Evolutionary conservation across 2,329 filamentous ascomycete species (phyloP), one percentile per base, ranked within the genome.

Genomic region (Emergomyces pasteurianus): DNA sequence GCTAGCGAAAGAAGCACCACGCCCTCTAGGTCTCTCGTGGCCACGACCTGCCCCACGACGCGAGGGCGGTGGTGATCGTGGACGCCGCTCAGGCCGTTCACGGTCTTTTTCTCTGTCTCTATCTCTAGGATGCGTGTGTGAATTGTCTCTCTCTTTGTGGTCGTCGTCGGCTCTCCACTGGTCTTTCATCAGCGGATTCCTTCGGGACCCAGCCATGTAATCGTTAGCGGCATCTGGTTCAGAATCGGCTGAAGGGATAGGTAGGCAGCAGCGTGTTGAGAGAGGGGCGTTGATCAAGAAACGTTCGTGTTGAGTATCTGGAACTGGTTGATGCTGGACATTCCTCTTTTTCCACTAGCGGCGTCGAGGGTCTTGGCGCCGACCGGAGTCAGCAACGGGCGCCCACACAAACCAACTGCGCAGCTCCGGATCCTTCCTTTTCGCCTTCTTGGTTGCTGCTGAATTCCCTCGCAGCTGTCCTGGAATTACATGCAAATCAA

Each of bases 201-300:
- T 74, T 73, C 72, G 74, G 70, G 76, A 77, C 71, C 75, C 75
- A 74, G 77, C 77, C 78, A 80, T 80, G 73, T 75, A 74, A 71
- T 69, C 68, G 69, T 69, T 70, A 70, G 67, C 75, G 67, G 72
- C 77, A 79, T 79, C 71, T 70, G 73, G 68, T 63, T 68, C 60
- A 42, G 36, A 59, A 59, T 59, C 58, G 58, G 58, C 49, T 59
- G 58, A 52, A 54, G 31, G 49, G 34, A 58, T 63, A 63, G 40
- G 59, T 58, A 47, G 31, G 52, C 42, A 62, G 60, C 55, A 34
- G 46, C 53, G 9, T 40, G 58, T 53, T 38, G 54, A 60, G 58
- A 60, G 56, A 21, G 43, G 58, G 56, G 52, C 58, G 58, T 61
- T 59, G 64, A 60, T 59, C 49, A 63, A 59, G 59, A 60, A 58